Conservation (phyloP, 257 asterid genomes). For the Leptodermis oblonga region DNA sequence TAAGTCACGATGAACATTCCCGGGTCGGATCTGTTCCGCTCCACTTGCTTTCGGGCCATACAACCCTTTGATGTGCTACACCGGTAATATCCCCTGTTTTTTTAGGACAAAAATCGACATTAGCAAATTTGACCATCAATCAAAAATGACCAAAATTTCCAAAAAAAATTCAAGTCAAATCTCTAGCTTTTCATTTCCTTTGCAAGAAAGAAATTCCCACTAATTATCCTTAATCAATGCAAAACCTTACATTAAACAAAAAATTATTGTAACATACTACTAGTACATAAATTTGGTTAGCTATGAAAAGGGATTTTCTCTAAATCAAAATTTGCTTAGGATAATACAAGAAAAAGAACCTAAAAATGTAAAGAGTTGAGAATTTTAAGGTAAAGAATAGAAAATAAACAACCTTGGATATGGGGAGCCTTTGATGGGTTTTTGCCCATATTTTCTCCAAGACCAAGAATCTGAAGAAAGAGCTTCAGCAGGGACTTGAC, state of each 20-base stretch:
- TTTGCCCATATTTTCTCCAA: constrained; percentile 98
- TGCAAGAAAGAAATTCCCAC: not conserved
- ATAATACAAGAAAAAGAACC: not conserved
- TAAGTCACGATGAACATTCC: constrained; percentile 81
- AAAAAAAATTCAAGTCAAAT: not conserved
- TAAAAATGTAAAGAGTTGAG: not conserved
- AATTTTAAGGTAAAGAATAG: not conserved
- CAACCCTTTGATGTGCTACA: constrained; percentile 95
- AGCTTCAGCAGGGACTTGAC: constrained; percentile 75
- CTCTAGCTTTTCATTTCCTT: not conserved
- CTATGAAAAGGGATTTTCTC: no score
- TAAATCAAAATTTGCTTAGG: no score
- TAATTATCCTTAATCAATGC: not conserved
- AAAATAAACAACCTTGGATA: constrained; percentile 54
- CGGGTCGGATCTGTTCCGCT: constrained; percentile 93
- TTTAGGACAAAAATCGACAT: not conserved
- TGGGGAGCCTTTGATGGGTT: constrained; percentile 96
- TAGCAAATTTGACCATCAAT: not conserved
- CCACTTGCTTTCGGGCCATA: constrained; percentile 95
- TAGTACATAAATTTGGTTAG: not conserved
- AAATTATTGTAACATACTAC: not conserved
- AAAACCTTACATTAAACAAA: not conserved
- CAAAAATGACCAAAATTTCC: not conserved
- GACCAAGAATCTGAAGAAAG: constrained; percentile 87
- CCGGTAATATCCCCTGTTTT: constrained; percentile 81